Evolutionary conservation across 1,284 basidiomycete genomes (phyloP).

Genomic region (Apiotrichum sp.): DNA sequence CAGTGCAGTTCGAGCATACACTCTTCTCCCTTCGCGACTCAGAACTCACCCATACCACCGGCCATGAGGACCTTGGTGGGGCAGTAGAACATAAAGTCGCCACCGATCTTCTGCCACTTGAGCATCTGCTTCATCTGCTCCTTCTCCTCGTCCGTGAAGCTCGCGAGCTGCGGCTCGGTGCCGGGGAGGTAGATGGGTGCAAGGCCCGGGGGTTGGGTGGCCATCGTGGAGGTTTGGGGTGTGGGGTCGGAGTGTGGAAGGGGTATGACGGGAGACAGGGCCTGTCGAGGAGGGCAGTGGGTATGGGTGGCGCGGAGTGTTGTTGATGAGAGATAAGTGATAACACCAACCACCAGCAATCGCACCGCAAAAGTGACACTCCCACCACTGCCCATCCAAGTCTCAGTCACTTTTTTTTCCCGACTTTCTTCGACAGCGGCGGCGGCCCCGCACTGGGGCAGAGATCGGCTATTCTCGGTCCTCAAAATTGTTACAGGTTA

Average conservation of each 20-base stretch:
- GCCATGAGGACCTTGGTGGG: slow-evolving; percentile 71
- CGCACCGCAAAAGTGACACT: too few species aligned
- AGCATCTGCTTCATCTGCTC: slow-evolving; percentile 60
- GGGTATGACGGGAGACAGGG: background rate
- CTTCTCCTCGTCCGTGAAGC: slow-evolving; percentile 73
- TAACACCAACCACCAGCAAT: too few species aligned
- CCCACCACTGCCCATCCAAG: too few species aligned
- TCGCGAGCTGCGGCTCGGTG: slow-evolving; percentile 61
- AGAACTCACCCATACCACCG: slow-evolving; percentile 65
- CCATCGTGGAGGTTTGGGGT: slow-evolving; percentile 2
- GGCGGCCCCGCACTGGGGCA: too few species aligned
- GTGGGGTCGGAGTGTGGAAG: background rate
- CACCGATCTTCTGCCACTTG: slow-evolving; percentile 67
- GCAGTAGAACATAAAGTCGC: slow-evolving; percentile 74
- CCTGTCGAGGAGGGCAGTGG: background rate
- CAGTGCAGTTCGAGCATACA: background rate
- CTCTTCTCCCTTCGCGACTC: too few species aligned
- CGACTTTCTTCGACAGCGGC: too few species aligned
- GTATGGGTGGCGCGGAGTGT: too few species aligned
- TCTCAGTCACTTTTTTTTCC: too few species aligned
- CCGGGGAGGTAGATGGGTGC: slow-evolving; percentile 47
- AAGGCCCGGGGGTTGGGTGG: slow-evolving; percentile 22
- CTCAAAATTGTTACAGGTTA: too few species aligned
- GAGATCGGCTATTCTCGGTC: too few species aligned
- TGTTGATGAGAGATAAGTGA: too few species aligned